Evolutionary conservation across 495 filamentous ascomycete species (phyloP).

Genomic region (Penicillium coffeae): DNA sequence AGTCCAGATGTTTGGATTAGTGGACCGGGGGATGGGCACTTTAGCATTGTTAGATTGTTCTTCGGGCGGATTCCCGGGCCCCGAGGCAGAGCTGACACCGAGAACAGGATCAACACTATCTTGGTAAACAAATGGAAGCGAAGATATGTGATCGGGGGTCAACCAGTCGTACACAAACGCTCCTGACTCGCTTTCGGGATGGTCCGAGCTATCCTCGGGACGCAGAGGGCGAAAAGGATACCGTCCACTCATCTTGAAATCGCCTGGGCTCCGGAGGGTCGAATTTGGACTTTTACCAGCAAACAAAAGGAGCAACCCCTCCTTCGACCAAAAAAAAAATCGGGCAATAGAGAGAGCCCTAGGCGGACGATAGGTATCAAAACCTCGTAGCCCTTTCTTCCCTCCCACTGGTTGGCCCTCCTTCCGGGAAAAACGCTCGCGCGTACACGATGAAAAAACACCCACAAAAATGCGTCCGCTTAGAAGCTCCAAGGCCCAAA

Average conservation of each 20-base stretch:
- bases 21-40: constrained; percentile 37
- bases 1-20: constrained; percentile 23
- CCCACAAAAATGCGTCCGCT: constrained; percentile 6
- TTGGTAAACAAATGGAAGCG: constrained; percentile 5
- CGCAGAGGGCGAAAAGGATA: not conserved
- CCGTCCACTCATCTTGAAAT: not conserved
- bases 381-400: not conserved
- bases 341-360: not conserved
- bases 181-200: not conserved
- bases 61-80: constrained; percentile 3
- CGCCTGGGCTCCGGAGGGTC: not conserved
- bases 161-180: not conserved
- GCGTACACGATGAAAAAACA: constrained; percentile 1
- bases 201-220: not conserved
- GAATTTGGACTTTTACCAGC: not conserved
- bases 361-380: not conserved
- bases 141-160: not conserved
- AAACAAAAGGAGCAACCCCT: too few species aligned
- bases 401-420: too few species aligned
- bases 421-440: not conserved
- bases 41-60: constrained; percentile 29
- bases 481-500: constrained; percentile 6
- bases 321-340: not conserved
- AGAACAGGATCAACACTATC: constrained; percentile 15
- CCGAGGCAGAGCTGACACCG: constrained; percentile 11